Conservation (phyloP, 306 rosid genomes). For the Boehmeria nivea region DNA sequence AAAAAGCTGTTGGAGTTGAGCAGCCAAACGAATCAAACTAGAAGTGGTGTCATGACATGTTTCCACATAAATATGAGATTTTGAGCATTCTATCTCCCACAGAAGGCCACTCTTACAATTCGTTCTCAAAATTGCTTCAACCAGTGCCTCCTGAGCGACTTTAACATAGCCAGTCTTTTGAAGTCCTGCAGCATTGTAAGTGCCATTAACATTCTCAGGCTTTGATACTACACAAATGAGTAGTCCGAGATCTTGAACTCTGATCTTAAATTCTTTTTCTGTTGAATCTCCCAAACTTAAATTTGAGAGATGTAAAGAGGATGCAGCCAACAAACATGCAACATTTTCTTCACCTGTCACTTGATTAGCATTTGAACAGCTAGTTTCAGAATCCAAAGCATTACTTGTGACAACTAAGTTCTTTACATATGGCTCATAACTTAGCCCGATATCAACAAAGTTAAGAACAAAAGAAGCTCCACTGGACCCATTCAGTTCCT, state of each 20-base stretch:
- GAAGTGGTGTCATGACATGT: slow-evolving; percentile 87
- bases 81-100: slow-evolving; percentile 78
- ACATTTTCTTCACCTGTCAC: slow-evolving; percentile 45
- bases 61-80: slow-evolving; percentile 63
- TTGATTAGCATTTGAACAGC: slow-evolving; percentile 41
- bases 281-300: slow-evolving; percentile 37
- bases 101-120: slow-evolving; percentile 67
- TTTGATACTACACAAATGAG: slow-evolving; percentile 47
- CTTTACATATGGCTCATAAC: slow-evolving; percentile 80
- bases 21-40: slow-evolving; percentile 63
- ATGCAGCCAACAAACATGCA: slow-evolving; percentile 86
- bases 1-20: slow-evolving; percentile 84
- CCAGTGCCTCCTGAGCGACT: slow-evolving; percentile 71
- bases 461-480: slow-evolving; percentile 57
- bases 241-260: slow-evolving; percentile 76
- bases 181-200: slow-evolving; percentile 60
- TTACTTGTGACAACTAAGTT: slow-evolving; percentile 36
- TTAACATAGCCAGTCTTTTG: slow-evolving; percentile 68
- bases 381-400: slow-evolving; percentile 35
- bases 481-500: slow-evolving; percentile 29
- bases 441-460: slow-evolving; percentile 78
- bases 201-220: slow-evolving; percentile 37
- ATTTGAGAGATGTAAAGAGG: slow-evolving; percentile 68
- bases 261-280: slow-evolving; percentile 47
- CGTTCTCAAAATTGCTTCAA: slow-evolving; percentile 73